These are phyloP conservation scores for Orbilia blumenaviensis DNA, from an alignment of 2,329 filamentous ascomycete genomes.

Conservation along the genomic window DNA sequence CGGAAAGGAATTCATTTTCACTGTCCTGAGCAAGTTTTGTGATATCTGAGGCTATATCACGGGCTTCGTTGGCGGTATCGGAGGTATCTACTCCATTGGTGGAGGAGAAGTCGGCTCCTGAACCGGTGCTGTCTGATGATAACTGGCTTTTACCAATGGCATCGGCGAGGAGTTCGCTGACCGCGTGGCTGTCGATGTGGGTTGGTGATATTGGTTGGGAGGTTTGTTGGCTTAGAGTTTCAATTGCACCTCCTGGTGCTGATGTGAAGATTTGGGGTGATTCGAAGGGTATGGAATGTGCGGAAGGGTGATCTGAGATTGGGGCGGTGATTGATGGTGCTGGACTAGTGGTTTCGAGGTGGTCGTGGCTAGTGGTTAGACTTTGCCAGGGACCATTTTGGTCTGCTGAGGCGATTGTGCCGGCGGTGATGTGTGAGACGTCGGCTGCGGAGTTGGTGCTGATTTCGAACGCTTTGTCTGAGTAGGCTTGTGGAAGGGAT, in stretches of 20 bases:
- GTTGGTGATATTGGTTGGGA: neutral
- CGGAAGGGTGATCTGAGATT: neutral
- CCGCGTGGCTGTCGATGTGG: constrained; percentile 8
- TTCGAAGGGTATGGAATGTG: neutral
- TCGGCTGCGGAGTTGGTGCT: constrained; percentile 1
- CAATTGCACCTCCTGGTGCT: neutral
- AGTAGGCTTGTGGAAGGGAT: constrained; percentile 33
- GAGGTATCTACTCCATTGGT: neutral
- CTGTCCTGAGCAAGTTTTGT: neutral
- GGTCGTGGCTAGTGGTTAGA: neutral
- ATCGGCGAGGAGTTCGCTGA: constrained; percentile 10
- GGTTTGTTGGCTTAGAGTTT: neutral
- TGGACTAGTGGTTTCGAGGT: neutral
- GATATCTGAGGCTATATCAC: neutral
- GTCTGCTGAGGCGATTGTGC: neutral
- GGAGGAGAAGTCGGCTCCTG: neutral
- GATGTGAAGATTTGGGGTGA: neutral
- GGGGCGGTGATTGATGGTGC: neutral
- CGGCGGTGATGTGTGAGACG: constrained; percentile 9
- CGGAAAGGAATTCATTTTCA: constrained; percentile 33
- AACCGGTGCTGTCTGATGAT: neutral
- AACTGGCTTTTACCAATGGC: neutral
- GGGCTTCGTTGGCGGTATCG: neutral
- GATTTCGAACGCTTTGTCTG: constrained; percentile 2
- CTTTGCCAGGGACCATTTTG: constrained; percentile 25